A percentile compares a stretch with the other conserved stretches of the same genome.
phyloP scores from a whole-genome alignment of 2,329 filamentous ascomycete species.

The Rutstroemia sp. region DNA sequence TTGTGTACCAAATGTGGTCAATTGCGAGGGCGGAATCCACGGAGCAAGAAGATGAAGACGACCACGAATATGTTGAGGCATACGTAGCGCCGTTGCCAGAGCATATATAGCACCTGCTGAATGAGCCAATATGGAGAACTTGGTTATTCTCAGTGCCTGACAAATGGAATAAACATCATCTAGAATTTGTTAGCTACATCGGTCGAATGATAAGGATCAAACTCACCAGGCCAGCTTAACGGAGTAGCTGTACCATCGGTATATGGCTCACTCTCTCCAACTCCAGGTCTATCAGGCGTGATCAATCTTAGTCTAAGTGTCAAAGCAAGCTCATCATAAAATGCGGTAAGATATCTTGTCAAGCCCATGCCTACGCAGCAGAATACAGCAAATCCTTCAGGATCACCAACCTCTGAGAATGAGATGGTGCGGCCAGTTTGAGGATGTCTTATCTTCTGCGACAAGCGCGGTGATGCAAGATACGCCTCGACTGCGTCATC shows the following conservation, averaged over 20 bases:
- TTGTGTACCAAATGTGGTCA: conserved; percentile 67
- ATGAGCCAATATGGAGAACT: conserved; percentile 93
- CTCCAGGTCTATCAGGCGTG: conserved; percentile 86
- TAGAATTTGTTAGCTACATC: conserved; percentile 28
- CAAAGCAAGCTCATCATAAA: conserved; percentile 90
- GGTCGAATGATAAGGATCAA: background rate
- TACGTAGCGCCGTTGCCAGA: conserved; percentile 85
- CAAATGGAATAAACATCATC: conserved; percentile 90
- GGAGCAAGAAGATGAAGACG: conserved; percentile 90
- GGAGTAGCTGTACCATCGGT: conserved; percentile 76
- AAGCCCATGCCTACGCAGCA: conserved; percentile 97
- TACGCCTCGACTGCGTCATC: conserved; percentile 84
- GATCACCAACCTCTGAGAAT: conserved; percentile 93
- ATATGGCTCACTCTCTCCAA: conserved; percentile 85
- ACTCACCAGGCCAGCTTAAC: conserved; percentile 84
- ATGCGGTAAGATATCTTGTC: conserved; percentile 90
- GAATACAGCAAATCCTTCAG: conserved; percentile 84
- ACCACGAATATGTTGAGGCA: conserved; percentile 92
- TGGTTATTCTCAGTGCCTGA: conserved; percentile 82
- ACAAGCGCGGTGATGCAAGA: conserved; percentile 72
- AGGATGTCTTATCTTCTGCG: conserved; percentile 80
- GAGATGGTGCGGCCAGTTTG: conserved; percentile 83
- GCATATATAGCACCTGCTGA: conserved; percentile 98
- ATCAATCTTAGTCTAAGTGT: conserved; percentile 86
- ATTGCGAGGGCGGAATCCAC: conserved; percentile 94